phyloP scores from a whole-genome alignment of 441 rosid genomes.

The Erodium texanum region DNA sequence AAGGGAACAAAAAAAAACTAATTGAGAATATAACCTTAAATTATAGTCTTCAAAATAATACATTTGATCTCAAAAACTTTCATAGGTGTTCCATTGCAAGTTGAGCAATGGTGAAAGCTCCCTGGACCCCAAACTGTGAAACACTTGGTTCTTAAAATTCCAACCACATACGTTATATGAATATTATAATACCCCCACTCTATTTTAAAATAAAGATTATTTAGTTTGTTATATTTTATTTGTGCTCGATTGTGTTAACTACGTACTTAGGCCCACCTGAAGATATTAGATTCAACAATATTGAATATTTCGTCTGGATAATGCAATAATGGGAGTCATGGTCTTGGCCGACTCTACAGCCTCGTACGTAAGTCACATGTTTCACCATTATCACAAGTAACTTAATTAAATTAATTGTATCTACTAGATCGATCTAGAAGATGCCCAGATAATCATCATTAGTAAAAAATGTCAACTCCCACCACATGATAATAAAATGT shows the following conservation, averaged over 20 bases:
- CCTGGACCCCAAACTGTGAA: not conserved
- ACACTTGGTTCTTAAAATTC: not conserved
- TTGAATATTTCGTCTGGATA: not conserved
- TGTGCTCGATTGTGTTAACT: too few relatives aligned
- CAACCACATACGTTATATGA: not conserved
- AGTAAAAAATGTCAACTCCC: too few relatives aligned
- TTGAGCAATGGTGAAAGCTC: not conserved
- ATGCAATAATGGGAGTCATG: not conserved
- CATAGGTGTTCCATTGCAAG: too few relatives aligned
- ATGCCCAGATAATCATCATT: not conserved
- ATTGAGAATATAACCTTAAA: too few relatives aligned
- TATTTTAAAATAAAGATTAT: too few relatives aligned
- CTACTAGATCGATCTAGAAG: not conserved
- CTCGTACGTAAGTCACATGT: constrained; percentile 3
- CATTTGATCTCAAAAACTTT: too few relatives aligned
- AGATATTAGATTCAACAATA: not conserved
- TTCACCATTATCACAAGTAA: not conserved
- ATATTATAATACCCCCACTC: not conserved
- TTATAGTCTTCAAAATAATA: too few relatives aligned
- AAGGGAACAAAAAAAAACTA: too few relatives aligned
- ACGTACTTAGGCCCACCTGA: too few relatives aligned
- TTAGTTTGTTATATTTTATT: too few relatives aligned
- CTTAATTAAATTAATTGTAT: not conserved
- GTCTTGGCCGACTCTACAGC: not conserved
- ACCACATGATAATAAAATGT: too few relatives aligned